phyloP scores from a whole-genome alignment of 1,284 basidiomycete genomes.

The Sanghuangporus weigelae region DNA sequence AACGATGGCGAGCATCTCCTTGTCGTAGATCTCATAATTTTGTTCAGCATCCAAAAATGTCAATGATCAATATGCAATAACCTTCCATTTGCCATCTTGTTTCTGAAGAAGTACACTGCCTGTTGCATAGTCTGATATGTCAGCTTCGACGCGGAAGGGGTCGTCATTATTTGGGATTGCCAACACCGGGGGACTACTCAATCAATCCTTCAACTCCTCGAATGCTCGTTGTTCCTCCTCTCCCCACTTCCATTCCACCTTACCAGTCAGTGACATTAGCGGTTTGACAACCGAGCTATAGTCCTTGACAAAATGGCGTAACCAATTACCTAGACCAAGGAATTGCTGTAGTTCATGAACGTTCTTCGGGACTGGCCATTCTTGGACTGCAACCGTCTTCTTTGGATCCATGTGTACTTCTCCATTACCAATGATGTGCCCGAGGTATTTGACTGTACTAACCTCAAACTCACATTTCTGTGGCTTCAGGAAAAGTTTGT shows the following conservation, averaged over 20 bases:
- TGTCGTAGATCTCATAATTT: constrained; percentile 45
- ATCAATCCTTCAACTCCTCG: not conserved
- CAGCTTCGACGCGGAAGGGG: not conserved
- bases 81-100: constrained; percentile 21
- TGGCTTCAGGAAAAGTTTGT: no score
- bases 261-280: not conserved
- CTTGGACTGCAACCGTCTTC: no score
- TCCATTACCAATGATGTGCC: no score
- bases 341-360: not conserved
- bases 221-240: not conserved
- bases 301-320: not conserved
- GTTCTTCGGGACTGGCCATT: no score
- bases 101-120: constrained; percentile 6
- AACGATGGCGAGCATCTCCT: constrained; percentile 40
- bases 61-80: constrained; percentile 28
- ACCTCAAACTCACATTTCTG: no score
- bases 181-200: not conserved
- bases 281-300: not conserved
- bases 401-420: no score
- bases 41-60: constrained; percentile 25
- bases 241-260: not conserved
- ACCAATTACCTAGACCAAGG: not conserved
- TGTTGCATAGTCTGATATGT: constrained; percentile 3
- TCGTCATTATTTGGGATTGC: no score
- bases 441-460: no score